phyloP scores from a whole-genome alignment of 306 rosid species.

The Cucurbita argyrosperma region DNA sequence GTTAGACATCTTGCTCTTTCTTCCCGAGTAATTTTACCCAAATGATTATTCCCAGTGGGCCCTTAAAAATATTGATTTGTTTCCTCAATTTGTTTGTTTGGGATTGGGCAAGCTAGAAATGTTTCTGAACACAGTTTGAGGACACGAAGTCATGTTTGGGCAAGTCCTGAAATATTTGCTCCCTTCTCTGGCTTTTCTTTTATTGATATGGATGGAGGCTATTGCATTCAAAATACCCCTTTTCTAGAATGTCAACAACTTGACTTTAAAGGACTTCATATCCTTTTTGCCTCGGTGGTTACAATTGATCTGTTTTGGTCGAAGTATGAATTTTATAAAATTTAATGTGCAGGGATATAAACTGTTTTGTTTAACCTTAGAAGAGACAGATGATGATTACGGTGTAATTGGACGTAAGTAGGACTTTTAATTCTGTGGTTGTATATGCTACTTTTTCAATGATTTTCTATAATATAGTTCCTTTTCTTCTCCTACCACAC shows the following conservation, averaged over 20 bases:
- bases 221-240: background rate
- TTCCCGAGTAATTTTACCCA: background rate
- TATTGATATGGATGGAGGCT: background rate
- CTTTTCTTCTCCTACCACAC: background rate
- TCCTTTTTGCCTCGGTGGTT: background rate
- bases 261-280: background rate
- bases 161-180: background rate
- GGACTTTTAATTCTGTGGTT: background rate
- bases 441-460: background rate
- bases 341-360: constrained; percentile 30
- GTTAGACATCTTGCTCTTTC: background rate
- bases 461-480: background rate
- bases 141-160: background rate
- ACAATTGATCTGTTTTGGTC: constrained; percentile 2
- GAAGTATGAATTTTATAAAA: constrained; percentile 9
- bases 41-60: background rate
- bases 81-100: background rate
- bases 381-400: constrained; percentile 6
- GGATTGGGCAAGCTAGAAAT: background rate
- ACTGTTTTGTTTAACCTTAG: constrained; percentile 26
- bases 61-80: background rate
- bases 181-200: background rate
- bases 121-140: background rate
- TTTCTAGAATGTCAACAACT: background rate
- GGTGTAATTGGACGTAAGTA: constrained; percentile 57